Evolutionary conservation across 257 asterid genomes (phyloP).

Genomic region (Verbascum thapsus): DNA sequence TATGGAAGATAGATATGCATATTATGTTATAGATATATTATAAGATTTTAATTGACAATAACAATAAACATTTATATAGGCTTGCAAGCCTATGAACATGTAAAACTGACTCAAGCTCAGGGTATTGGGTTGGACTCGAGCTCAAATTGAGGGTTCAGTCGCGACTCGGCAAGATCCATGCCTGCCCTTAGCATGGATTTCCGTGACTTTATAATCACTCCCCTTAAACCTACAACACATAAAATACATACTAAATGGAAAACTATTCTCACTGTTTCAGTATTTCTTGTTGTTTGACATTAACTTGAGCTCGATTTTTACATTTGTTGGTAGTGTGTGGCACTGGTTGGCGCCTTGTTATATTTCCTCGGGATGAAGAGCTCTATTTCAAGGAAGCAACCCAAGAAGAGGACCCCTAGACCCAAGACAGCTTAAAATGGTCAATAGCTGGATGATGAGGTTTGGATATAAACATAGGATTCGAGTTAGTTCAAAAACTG

Average conservation of each 20-base stretch:
- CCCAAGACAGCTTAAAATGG: constrained; percentile 58
- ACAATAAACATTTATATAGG: no score
- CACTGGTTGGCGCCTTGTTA: constrained; percentile 71
- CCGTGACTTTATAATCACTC: no score
- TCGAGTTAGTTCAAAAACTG: constrained; percentile 28
- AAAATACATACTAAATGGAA: background rate
- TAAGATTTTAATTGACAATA: no score
- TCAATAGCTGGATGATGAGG: constrained; percentile 20
- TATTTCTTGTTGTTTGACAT: background rate
- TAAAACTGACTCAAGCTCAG: no score
- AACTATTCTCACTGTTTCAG: background rate
- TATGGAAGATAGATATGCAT: no score
- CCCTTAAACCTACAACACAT: no score
- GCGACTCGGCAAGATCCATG: no score
- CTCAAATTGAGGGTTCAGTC: no score
- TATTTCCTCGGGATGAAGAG: constrained; percentile 82
- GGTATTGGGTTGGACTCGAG: no score
- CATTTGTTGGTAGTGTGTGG: constrained; percentile 50
- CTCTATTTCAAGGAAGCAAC: constrained; percentile 61
- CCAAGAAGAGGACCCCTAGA: constrained; percentile 59
- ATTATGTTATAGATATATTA: no score
- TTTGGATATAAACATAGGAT: constrained; percentile 27
- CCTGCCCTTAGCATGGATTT: no score
- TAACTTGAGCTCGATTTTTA: background rate
- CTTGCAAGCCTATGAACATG: no score